These are phyloP conservation scores for Endocalyx cinctus DNA, from an alignment of 2,329 filamentous ascomycete species.

Conservation along the genomic window DNA sequence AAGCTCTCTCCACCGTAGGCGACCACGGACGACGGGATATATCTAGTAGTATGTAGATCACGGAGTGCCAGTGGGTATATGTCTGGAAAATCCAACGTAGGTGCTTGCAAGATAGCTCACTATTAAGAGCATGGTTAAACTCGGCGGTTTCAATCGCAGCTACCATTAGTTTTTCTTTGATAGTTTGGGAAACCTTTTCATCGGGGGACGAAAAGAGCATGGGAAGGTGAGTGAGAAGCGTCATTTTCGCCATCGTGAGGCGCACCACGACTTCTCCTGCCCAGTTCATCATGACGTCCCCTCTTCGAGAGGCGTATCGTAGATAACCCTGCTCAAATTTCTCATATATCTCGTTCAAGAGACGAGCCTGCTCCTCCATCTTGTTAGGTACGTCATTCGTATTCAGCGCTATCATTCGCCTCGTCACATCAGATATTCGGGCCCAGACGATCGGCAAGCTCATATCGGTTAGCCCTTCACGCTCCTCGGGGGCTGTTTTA, in stretches of 20 bases:
- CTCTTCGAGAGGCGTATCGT: conserved; percentile 28
- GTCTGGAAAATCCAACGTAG: conserved; percentile 48
- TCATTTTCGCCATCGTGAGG: conserved; percentile 73
- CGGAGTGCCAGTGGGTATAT: conserved; percentile 48
- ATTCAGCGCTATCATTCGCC: conserved; percentile 31
- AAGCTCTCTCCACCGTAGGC: conserved; percentile 21
- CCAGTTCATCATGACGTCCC: conserved; percentile 31
- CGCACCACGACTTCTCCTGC: conserved; percentile 54
- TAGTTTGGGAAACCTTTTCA: conserved; percentile 54
- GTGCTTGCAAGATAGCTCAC: conserved; percentile 44
- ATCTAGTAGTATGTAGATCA: conserved; percentile 45
- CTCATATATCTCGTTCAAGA: conserved; percentile 15
- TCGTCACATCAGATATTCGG: conserved; percentile 30
- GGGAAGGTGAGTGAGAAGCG: conserved; percentile 72
- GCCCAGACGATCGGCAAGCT: conserved; percentile 34
- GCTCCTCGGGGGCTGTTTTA: conserved; percentile 28
- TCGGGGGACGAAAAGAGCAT: conserved; percentile 57
- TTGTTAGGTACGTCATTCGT: conserved; percentile 20
- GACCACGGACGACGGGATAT: conserved; percentile 27
- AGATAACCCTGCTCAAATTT: conserved; percentile 39
- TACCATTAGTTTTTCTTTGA: conserved; percentile 64
- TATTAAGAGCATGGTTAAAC: conserved; percentile 61
- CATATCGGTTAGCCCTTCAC: conserved; percentile 42
- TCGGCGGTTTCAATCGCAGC: conserved; percentile 73
- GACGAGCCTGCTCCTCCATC: conserved; percentile 34